phyloP scores from a whole-genome alignment of 2,329 filamentous ascomycete genomes.

The Aspergillus sp. region DNA sequence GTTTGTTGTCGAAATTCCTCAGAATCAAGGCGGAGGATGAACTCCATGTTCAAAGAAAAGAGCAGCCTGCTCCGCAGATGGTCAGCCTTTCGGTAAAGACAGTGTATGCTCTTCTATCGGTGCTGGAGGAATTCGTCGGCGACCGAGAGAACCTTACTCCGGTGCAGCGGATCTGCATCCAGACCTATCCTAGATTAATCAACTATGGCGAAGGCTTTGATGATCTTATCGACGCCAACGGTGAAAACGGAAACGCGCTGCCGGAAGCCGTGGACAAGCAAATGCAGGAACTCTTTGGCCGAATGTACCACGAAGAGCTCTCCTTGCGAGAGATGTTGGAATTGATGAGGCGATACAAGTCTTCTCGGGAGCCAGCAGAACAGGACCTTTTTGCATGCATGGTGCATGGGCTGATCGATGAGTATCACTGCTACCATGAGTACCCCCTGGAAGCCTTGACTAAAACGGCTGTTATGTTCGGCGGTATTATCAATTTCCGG shows the following conservation, averaged over 20 bases:
- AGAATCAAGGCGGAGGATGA: conserved; percentile 79
- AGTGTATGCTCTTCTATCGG: conserved; percentile 68
- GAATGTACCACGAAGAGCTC: conserved; percentile 90
- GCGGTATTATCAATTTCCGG: conserved; percentile 89
- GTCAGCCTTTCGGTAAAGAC: conserved; percentile 77
- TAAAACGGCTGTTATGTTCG: conserved; percentile 92
- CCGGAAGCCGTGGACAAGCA: conserved; percentile 71
- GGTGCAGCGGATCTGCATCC: conserved; percentile 80
- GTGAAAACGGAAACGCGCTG: conserved; percentile 70
- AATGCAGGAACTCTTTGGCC: conserved; percentile 97
- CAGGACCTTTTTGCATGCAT: conserved; percentile 97
- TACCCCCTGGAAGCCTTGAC: conserved; percentile 94
- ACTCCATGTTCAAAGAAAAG: conserved; percentile 59
- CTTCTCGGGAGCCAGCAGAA: conserved; percentile 70
- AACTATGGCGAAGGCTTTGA: conserved; percentile 93
- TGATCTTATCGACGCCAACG: conserved; percentile 80
- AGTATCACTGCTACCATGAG: conserved; percentile 89
- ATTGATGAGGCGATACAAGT: conserved; percentile 77
- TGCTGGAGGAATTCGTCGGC: conserved; percentile 60
- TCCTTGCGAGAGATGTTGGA: conserved; percentile 80
- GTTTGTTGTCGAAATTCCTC: conserved; percentile 69
- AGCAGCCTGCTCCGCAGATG: conserved; percentile 58
- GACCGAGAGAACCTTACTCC: conserved; percentile 63
- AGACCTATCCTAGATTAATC: conserved; percentile 85
- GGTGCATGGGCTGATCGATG: conserved; percentile 95